Evolutionary conservation across 148 eudicot genomes (phyloP).

Genomic region (Amaranthus cruentus): DNA sequence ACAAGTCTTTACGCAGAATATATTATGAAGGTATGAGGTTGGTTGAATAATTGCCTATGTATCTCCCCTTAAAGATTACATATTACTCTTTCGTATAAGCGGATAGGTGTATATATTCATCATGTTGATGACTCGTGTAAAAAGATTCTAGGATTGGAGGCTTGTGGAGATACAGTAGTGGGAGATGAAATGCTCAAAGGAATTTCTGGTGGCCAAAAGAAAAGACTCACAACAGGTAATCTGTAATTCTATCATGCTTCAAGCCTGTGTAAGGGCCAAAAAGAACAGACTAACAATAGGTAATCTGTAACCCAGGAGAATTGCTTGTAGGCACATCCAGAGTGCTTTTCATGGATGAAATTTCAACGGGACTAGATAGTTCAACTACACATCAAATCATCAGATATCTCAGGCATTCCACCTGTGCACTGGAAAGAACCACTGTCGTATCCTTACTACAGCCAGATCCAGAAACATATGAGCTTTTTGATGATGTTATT

Average conservation of each 20-base stretch:
- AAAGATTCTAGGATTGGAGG: conserved; percentile 88
- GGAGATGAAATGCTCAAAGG: conserved; percentile 98
- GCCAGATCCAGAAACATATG: conserved; percentile 90
- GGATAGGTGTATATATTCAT: background rate
- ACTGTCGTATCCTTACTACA: conserved; percentile 81
- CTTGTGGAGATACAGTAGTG: conserved; percentile 83
- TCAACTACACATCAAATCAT: conserved; percentile 91
- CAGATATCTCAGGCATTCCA: conserved; percentile 66
- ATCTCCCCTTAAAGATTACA: background rate
- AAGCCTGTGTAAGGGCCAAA: no score
- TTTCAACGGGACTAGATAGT: conserved; percentile 92
- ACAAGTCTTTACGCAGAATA: conserved; percentile 72
- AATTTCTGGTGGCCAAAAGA: conserved; percentile 97
- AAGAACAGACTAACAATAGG: no score
- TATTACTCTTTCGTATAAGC: background rate
- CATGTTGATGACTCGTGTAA: conserved; percentile 37
- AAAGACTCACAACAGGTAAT: conserved; percentile 85
- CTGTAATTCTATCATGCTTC: no score
- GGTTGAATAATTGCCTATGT: background rate
- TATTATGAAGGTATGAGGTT: conserved; percentile 74
- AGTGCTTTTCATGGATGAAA: conserved; percentile 89
- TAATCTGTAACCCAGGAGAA: conserved; percentile 49
- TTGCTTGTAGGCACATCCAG: conserved; percentile 77
- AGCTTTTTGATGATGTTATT: conserved; percentile 83
- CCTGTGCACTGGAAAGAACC: conserved; percentile 65